phyloP scores from a whole-genome alignment of 257 asterid genomes.

The Solanum sejunctum region DNA sequence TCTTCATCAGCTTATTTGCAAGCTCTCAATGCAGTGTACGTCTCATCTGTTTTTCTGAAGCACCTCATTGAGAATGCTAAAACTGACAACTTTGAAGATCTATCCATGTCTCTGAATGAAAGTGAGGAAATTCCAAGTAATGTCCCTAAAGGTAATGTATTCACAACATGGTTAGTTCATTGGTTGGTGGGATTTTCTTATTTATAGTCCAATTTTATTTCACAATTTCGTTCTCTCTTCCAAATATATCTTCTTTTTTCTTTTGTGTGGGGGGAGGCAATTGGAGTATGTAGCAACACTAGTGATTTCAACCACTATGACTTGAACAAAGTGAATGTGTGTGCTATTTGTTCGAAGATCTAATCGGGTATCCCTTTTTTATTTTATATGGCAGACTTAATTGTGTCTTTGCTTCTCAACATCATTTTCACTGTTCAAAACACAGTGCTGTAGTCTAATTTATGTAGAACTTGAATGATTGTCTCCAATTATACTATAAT shows the following conservation, averaged over 20 bases:
- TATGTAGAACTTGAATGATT: neutral
- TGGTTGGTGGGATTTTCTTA: neutral
- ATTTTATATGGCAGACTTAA: neutral
- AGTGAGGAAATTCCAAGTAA: constrained; percentile 47
- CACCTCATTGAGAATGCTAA: constrained; percentile 62
- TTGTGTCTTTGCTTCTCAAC: neutral
- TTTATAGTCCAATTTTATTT: neutral
- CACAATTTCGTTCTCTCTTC: neutral
- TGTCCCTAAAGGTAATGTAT: constrained; percentile 49
- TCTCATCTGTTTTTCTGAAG: constrained; percentile 86
- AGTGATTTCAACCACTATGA: neutral
- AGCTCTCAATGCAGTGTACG: constrained; percentile 72
- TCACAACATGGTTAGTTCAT: neutral
- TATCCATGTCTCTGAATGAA: constrained; percentile 58
- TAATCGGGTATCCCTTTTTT: neutral
- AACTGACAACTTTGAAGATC: constrained; percentile 66
- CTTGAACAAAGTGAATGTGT: neutral
- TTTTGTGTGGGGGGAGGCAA: neutral
- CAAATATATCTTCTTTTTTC: neutral
- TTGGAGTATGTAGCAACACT: neutral
- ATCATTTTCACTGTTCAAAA: neutral
- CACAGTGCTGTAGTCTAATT: neutral
- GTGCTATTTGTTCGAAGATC: neutral
- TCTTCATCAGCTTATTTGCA: constrained; percentile 42
- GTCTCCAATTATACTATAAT: neutral